phyloP scores from a whole-genome alignment of 371 early-diverging fungal genomes.

The Mucor circinelloides region DNA sequence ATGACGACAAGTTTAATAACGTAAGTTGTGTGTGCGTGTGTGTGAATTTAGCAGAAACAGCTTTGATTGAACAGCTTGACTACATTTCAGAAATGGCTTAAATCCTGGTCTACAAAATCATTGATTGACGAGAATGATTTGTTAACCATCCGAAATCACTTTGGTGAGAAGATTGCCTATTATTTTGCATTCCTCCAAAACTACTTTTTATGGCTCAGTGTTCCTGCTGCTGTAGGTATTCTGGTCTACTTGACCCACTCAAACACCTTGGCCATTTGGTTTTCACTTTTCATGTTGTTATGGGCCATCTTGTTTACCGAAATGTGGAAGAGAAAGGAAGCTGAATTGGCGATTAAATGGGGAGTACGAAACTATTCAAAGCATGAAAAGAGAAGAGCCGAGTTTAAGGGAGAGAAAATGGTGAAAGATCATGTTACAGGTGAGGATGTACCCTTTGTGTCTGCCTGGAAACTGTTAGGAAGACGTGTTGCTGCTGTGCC shows the following conservation, averaged over 20 bases:
- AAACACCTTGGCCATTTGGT: constrained; percentile 61
- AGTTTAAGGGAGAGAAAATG: constrained; percentile 67
- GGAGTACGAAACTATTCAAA: constrained; percentile 69
- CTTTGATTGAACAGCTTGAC: no score
- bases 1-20: constrained; percentile 75
- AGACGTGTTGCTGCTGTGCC: constrained; percentile 64
- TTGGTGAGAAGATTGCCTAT: constrained; percentile 88
- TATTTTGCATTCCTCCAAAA: constrained; percentile 92
- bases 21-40: constrained; percentile 30
- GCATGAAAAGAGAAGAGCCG: constrained; percentile 65
- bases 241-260: constrained; percentile 57
- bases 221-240: constrained; percentile 69
- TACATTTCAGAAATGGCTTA: constrained; percentile 66
- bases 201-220: constrained; percentile 75
- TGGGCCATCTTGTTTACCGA: constrained; percentile 80
- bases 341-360: constrained; percentile 76
- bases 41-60: not conserved
- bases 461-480: constrained; percentile 70
- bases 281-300: constrained; percentile 64
- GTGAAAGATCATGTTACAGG: constrained; percentile 73
- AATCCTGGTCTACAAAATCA: constrained; percentile 79
- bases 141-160: constrained; percentile 68
- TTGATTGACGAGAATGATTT: constrained; percentile 71
- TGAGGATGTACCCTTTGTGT: constrained; percentile 70
- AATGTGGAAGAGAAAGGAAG: constrained; percentile 79